phyloP scores from a whole-genome alignment of 2,329 filamentous ascomycete species.

The Fusarium sp. region DNA sequence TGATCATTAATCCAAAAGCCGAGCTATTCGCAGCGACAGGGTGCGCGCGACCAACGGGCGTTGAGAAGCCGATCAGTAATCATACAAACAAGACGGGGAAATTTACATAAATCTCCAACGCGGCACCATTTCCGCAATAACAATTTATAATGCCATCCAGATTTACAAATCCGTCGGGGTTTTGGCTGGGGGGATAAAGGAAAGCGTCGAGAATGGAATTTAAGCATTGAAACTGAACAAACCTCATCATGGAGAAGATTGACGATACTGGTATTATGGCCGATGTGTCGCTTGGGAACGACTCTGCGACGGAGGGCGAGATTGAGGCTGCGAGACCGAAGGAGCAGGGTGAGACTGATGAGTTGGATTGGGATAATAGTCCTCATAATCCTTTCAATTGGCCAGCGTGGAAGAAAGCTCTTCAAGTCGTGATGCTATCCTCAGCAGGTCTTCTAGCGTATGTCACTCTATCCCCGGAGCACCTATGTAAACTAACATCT shows the following conservation, averaged over 20 bases:
- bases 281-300: conserved; percentile 5
- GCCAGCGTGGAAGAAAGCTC: conserved; percentile 52
- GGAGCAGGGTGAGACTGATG: neutral
- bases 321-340: conserved; percentile 42
- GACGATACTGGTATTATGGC: neutral
- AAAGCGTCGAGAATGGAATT: neutral
- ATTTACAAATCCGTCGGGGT: neutral
- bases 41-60: neutral
- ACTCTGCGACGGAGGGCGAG: conserved; percentile 36
- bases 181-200: neutral
- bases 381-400: conserved; percentile 63
- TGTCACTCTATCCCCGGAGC: conserved; percentile 11
- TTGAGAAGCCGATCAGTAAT: conserved; percentile 28
- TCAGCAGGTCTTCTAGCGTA: conserved; percentile 55
- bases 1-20: conserved; percentile 26
- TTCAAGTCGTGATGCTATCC: conserved; percentile 51
- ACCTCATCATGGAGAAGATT: conserved; percentile 13
- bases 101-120: neutral
- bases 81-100: neutral
- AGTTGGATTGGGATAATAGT: conserved; percentile 49
- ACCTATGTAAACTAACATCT: neutral
- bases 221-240: neutral
- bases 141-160: neutral
- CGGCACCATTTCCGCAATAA: neutral
- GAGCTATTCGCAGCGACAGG: neutral